Percentiles rank a stretch among this genome's conserved stretches.
Evolutionary conservation across 768 basidiomycete species (phyloP).

Genomic region (Hypholoma fasciculare): DNA sequence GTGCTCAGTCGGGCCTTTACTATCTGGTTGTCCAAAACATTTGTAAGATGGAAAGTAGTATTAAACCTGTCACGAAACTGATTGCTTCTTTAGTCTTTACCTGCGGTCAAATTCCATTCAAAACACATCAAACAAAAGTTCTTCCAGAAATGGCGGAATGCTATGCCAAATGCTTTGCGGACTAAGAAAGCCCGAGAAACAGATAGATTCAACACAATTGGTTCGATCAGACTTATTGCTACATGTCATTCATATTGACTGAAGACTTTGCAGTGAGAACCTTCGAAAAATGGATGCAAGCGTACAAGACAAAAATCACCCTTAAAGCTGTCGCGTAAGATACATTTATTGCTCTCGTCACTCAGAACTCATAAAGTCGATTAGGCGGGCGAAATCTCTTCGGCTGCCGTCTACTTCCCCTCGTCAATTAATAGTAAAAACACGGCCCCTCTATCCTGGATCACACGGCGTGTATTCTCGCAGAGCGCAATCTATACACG

Average conservation of each 20-base stretch:
- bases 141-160: constrained; percentile 67
- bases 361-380: constrained; percentile 6
- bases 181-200: constrained; percentile 65
- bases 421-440: constrained; percentile 30
- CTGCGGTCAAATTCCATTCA: constrained; percentile 77
- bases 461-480: constrained; percentile 14
- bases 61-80: not conserved
- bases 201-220: constrained; percentile 52
- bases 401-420: constrained; percentile 63
- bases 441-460: constrained; percentile 17
- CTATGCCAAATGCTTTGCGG: constrained; percentile 70
- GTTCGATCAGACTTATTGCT: constrained; percentile 38
- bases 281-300: constrained; percentile 69
- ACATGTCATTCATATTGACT: not conserved
- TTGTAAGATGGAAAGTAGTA: constrained; percentile 39
- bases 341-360: not conserved
- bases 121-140: constrained; percentile 56
- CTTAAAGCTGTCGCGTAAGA: constrained; percentile 85
- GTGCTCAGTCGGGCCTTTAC: constrained; percentile 67
- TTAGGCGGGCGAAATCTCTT: constrained; percentile 79
- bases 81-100: constrained; percentile 53
- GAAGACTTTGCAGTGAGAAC: constrained; percentile 38
- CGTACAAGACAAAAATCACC: constrained; percentile 67
- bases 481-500: constrained; percentile 16
- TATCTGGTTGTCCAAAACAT: constrained; percentile 75